Conservation (phyloP, 345 rosid genomes). For the Euphorbia lathyris region DNA sequence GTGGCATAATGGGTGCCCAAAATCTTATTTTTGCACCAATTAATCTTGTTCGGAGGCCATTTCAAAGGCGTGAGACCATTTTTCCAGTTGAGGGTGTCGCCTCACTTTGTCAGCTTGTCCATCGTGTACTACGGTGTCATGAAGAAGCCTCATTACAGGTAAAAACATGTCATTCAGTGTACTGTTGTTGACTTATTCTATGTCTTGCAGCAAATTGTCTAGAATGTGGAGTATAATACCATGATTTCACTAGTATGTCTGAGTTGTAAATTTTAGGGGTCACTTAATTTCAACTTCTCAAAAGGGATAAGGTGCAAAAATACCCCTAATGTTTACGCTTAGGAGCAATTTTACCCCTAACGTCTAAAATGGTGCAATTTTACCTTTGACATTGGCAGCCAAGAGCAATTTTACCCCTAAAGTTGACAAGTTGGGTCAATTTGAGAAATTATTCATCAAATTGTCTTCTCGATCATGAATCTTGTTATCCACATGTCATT, state of each 20-base stretch:
- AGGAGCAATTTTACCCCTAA: too few species aligned
- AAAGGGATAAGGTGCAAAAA: too few species aligned
- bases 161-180: slow-evolving; percentile 13
- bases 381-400: too few species aligned
- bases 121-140: slow-evolving; percentile 59
- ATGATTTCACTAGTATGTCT: neutral
- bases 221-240: neutral
- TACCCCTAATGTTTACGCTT: too few species aligned
- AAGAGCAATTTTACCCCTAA: too few species aligned
- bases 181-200: neutral
- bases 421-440: too few species aligned
- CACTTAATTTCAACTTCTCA: neutral
- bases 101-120: slow-evolving; percentile 72
- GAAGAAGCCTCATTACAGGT: slow-evolving; percentile 92
- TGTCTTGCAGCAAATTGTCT: neutral
- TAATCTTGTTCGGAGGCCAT: slow-evolving; percentile 64
- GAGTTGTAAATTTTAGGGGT: neutral
- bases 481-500: too few species aligned
- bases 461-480: too few species aligned
- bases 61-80: slow-evolving; percentile 65
- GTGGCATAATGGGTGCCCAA: slow-evolving; percentile 46
- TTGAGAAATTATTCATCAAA: too few species aligned
- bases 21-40: slow-evolving; percentile 65
- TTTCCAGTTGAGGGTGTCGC: slow-evolving; percentile 81
- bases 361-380: too few species aligned